These are phyloP conservation scores for Leptodontidium sp. DNA, from an alignment of 2,329 filamentous ascomycete species.

Conservation along the genomic window DNA sequence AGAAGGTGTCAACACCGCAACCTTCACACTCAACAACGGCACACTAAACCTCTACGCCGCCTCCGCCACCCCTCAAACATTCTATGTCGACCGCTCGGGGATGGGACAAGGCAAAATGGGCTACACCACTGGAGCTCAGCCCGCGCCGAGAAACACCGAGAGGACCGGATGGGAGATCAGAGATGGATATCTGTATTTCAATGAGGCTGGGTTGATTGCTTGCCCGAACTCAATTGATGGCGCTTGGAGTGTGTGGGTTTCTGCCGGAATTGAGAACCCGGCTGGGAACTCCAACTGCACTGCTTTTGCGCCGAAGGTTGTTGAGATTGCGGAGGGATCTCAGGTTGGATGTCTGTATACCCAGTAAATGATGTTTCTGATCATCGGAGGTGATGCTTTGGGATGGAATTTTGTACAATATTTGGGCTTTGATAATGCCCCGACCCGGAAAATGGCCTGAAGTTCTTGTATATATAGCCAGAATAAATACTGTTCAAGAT, in stretches of 20 bases:
- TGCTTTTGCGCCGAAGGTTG: constrained; percentile 1
- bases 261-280: constrained; percentile 2
- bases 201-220: constrained; percentile 4
- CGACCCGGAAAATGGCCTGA: no score
- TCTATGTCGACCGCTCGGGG: constrained; percentile 18
- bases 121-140: constrained; percentile 13
- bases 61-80: not conserved
- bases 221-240: constrained; percentile 4
- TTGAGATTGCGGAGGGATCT: not conserved
- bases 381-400: no score
- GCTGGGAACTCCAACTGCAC: constrained; percentile 11
- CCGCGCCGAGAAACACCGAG: constrained; percentile 1
- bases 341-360: constrained; percentile 8
- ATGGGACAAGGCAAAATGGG: constrained; percentile 17
- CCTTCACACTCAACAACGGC: constrained; percentile 16
- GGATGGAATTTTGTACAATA: not conserved
- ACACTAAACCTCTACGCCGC: constrained; percentile 6
- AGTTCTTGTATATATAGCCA: constrained; percentile 27
- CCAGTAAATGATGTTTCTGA: not conserved
- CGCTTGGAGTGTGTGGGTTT: constrained; percentile 3
- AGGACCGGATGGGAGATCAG: constrained; percentile 6
- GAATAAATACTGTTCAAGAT: not conserved
- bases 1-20: constrained; percentile 4
- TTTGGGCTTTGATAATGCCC: not conserved
- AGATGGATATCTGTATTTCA: constrained; percentile 19